Conservation (phyloP, 2,329 filamentous ascomycete species). For the Furcasterigmium sp. region DNA sequence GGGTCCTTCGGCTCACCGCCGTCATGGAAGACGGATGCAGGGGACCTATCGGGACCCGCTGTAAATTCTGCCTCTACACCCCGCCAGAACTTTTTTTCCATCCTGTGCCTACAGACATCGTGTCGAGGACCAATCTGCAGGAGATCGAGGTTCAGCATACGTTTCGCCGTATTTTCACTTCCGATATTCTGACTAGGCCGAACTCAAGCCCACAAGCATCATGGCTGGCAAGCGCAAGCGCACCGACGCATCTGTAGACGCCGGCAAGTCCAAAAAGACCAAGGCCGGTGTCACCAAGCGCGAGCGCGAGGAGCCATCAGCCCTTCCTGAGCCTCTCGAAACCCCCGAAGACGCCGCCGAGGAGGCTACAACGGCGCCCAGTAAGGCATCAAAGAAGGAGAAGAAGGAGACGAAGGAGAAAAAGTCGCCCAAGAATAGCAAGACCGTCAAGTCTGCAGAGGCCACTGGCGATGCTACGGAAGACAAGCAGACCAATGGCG, state of each 20-base stretch:
- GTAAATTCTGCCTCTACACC: conserved; percentile 1
- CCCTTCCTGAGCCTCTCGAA: conserved; percentile 6
- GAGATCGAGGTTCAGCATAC: too few species aligned
- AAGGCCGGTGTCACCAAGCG: conserved; percentile 11
- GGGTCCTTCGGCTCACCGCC: too few species aligned
- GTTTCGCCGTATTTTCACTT: too few species aligned
- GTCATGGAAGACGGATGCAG: too few species aligned
- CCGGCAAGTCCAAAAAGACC: conserved; percentile 7
- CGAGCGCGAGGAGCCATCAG: conserved; percentile 15
- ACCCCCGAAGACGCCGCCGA: conserved; percentile 8
- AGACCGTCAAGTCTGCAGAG: conserved; percentile 12
- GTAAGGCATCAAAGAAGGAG: conserved; percentile 22
- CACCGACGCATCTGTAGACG: conserved; percentile 12
- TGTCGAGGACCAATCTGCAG: too few species aligned
- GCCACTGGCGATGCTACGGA: conserved; percentile 19
- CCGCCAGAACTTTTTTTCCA: not conserved
- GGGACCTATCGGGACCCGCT: not conserved
- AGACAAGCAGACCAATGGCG: conserved; percentile 28
- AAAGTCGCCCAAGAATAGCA: conserved; percentile 24
- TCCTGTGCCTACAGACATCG: not conserved
- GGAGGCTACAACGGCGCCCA: conserved; percentile 16
- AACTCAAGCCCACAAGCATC: not conserved
- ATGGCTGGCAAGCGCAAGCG: conserved; percentile 17
- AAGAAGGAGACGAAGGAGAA: conserved; percentile 22
- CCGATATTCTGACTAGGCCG: too few species aligned